Evolutionary conservation across 371 early-diverging fungal species (phyloP).

Genomic region (Rhizopus microsporus): DNA sequence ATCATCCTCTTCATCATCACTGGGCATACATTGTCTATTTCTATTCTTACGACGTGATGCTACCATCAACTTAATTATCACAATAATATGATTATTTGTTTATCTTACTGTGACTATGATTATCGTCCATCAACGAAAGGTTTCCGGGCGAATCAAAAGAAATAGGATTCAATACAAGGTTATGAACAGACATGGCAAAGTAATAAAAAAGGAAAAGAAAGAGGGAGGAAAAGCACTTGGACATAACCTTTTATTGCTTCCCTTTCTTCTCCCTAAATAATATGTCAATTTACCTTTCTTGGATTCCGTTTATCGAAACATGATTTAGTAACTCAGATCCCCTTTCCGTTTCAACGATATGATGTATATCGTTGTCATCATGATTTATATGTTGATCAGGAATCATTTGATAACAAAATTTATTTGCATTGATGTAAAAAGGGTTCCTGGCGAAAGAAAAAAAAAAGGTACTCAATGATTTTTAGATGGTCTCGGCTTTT

Average conservation of each 20-base stretch:
- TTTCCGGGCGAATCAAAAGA: not conserved
- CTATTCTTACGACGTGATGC: conserved; percentile 15
- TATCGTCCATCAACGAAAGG: not conserved
- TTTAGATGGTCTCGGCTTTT: no score
- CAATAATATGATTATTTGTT: not conserved
- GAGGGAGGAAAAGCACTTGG: not conserved
- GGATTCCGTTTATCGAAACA: not conserved
- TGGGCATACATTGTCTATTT: conserved; percentile 36
- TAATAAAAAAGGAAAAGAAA: not conserved
- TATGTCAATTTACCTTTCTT: not conserved
- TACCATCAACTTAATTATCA: not conserved
- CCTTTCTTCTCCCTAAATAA: not conserved
- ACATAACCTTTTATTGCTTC: not conserved
- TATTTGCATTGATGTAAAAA: no score
- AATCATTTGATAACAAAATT: no score
- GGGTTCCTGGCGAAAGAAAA: no score
- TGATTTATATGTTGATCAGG: no score
- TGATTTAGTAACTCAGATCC: no score
- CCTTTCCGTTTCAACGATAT: not conserved
- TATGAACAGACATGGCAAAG: not conserved
- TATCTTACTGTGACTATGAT: not conserved
- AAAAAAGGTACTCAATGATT: no score
- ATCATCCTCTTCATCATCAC: conserved; percentile 34
- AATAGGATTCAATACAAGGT: not conserved
- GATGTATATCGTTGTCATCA: no score